These are phyloP conservation scores for Schwanniomyces etchellsii DNA, from an alignment of 1,139 yeast genomes.

Conservation along the genomic window DNA sequence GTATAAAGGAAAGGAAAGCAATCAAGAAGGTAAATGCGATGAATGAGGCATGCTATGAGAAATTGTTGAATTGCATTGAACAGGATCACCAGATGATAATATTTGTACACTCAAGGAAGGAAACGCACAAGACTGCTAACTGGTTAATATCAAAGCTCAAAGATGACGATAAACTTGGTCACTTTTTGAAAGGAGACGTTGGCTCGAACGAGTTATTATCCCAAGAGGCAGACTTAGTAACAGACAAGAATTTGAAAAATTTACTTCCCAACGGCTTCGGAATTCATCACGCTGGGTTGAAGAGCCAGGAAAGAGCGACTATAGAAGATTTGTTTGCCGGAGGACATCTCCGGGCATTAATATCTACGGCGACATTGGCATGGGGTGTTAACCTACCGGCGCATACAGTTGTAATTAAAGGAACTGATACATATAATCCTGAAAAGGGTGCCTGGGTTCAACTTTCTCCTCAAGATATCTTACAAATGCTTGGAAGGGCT, in stretches of 20 bases:
- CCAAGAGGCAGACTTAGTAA: slow-evolving; percentile 55
- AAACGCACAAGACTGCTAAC: slow-evolving; percentile 78
- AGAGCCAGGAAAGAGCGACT: slow-evolving; percentile 64
- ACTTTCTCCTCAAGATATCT: slow-evolving; percentile 85
- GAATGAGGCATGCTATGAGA: slow-evolving; percentile 89
- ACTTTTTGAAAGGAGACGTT: slow-evolving; percentile 46
- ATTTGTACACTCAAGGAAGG: slow-evolving; percentile 93
- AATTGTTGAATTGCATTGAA: slow-evolving; percentile 58
- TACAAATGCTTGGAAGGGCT: slow-evolving; percentile 96
- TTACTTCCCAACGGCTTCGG: slow-evolving; percentile 75
- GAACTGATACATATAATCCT: slow-evolving; percentile 92
- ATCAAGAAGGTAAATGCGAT: slow-evolving; percentile 74
- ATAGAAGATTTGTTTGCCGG: slow-evolving; percentile 87
- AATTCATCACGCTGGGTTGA: slow-evolving; percentile 91
- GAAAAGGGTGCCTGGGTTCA: slow-evolving; percentile 86
- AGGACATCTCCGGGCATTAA: slow-evolving; percentile 76
- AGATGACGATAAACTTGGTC: slow-evolving; percentile 48
- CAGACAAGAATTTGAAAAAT: slow-evolving; percentile 51
- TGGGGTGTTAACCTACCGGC: slow-evolving; percentile 99
- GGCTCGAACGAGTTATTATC: slow-evolving; percentile 60
- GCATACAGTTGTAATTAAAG: slow-evolving; percentile 91
- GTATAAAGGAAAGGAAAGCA: slow-evolving; percentile 81
- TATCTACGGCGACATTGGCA: slow-evolving; percentile 93
- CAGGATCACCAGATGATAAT: slow-evolving; percentile 70
- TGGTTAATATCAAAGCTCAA: slow-evolving; percentile 60